Base-by-base conservation (phyloP, 2,329 filamentous ascomycete species). In the Talaromyces funiculosus region DNA sequence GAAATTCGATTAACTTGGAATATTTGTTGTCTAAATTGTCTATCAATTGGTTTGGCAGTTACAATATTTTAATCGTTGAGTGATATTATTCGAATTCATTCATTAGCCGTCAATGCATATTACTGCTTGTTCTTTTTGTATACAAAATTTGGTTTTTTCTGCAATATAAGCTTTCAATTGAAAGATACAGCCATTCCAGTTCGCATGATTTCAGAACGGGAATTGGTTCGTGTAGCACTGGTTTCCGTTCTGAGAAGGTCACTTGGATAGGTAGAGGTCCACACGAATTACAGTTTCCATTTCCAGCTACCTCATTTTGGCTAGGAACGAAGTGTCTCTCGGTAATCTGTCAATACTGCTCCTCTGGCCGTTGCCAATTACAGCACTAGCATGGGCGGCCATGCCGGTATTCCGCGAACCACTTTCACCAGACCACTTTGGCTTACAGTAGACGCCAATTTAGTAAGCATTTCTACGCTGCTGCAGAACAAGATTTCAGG, bases 371-470 rank as follows among this genome's bases (percentile, higher is more conserved):
- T 29, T 53, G 47, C 26, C 47, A 51, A 10, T 31, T 24, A 37
- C 18, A 12, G 29, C 31, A 37, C 18, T n/a, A 26, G 9, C 16
- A 35, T 24, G 26, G n/a, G 29, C 33, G 14, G 26, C 37, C 18
- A 18, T 37, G 51, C 31, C 51, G 51, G 18, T 29, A 53, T 53
- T 53, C 51, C 51, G 51, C 51, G 51, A 53, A 37, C 49, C 7
- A 53, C 10, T 9, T 24, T 16, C n/a, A 24, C 35, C 20, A 2
- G 14, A 24, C 1, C 31, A 38, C n/a, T 10, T 8, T 24, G 20
- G 14, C 20, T 22, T 35, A 18, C 35, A 31, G 18, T 53, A 53
- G 51, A 5, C 31, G n/a, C n/a, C n/a, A n/a, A 18, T 38, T 3
- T 16, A 29, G 10, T 18, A 24, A 20, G 20, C 18, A 37, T 24